Percentiles rank a stretch among this genome's conserved stretches.
These are phyloP conservation scores for Alternaria ethzedia DNA, from an alignment of 2,329 filamentous ascomycete genomes.

Conservation along the genomic window DNA sequence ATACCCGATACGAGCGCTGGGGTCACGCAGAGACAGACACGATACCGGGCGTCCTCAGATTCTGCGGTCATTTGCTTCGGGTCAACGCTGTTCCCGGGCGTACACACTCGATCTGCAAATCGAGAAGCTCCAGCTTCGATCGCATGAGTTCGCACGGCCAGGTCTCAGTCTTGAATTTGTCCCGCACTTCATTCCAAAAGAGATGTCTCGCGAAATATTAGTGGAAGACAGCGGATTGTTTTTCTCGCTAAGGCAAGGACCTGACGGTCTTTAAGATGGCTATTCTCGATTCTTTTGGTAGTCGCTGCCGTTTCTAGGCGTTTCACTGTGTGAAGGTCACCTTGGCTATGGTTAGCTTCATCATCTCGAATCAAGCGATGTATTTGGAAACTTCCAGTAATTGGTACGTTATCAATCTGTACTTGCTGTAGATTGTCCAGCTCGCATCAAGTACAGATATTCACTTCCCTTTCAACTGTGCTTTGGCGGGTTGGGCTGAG, in stretches of 20 bases:
- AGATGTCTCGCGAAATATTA: not conserved
- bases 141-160: not conserved
- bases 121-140: not conserved
- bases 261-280: not conserved
- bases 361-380: not conserved
- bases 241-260: not conserved
- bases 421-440: not conserved
- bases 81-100: not conserved
- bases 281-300: not conserved
- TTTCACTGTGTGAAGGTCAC: not conserved
- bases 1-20: not conserved
- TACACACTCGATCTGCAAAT: not conserved
- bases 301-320: not conserved
- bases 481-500: not conserved
- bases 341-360: not conserved
- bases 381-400: not conserved
- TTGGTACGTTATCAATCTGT: not conserved
- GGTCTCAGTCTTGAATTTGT: not conserved
- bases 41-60: not conserved
- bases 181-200: not conserved
- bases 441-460: not conserved
- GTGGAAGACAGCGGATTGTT: not conserved
- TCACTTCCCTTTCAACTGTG: not conserved
- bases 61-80: not conserved
- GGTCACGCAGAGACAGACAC: not conserved